A percentile compares a stretch with the other conserved stretches of the same genome.
These are phyloP conservation scores for Rhodocollybia butyracea DNA, from an alignment of 768 basidiomycete genomes.

Conservation along the genomic window DNA sequence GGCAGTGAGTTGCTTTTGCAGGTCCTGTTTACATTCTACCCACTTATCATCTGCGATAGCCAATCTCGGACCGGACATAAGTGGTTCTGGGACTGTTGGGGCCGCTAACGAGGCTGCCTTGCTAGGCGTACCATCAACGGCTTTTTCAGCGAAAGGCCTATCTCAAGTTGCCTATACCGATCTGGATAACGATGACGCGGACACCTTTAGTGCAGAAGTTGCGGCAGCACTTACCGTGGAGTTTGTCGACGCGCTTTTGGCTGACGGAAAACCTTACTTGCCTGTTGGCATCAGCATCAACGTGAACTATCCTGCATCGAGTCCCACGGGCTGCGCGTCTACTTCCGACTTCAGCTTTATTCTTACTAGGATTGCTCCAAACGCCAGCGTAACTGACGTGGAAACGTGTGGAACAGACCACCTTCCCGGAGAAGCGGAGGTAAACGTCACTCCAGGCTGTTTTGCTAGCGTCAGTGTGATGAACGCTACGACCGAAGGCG, in stretches of 20 bases:
- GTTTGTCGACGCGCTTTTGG: conserved; percentile 33
- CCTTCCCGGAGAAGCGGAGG: conserved; percentile 40
- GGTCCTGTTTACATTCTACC: background rate
- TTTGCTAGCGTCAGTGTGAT: conserved; percentile 46
- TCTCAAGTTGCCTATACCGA: conserved; percentile 49
- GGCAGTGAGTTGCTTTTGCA: conserved; percentile 27
- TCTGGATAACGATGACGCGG: conserved; percentile 29
- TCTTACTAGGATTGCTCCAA: conserved; percentile 35
- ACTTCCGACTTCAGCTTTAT: conserved; percentile 39
- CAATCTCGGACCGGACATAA: conserved; percentile 15
- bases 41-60: background rate
- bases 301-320: conserved; percentile 46
- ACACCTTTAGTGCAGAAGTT: conserved; percentile 35
- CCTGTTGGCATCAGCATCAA: conserved; percentile 41
- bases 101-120: conserved; percentile 47
- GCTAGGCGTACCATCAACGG: conserved; percentile 48
- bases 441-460: conserved; percentile 37
- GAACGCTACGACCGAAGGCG: conserved; percentile 39
- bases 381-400: conserved; percentile 34
- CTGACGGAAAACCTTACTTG: conserved; percentile 30
- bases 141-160: conserved; percentile 40
- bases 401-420: conserved; percentile 39
- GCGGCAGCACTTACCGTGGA: conserved; percentile 41
- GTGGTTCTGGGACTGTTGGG: conserved; percentile 38
- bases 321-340: conserved; percentile 27